Evolutionary conservation across 257 asterid species (phyloP), one percentile per base, ranked within the genome.

Genomic region (Verbascum thapsus): DNA sequence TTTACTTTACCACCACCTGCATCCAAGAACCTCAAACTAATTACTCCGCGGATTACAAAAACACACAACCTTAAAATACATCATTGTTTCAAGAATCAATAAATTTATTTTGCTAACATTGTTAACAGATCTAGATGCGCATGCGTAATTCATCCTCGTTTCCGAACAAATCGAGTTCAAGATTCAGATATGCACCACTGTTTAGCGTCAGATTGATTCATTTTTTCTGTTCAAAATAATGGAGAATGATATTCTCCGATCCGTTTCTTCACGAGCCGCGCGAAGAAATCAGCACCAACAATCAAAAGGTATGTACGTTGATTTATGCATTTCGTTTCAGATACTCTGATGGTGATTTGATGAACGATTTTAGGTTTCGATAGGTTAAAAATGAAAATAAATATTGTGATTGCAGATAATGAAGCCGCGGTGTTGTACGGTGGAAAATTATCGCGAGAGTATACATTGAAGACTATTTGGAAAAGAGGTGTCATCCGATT

Each of bases 401-500:
- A 13, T 18, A n/a, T 53, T 56, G 67, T n/a, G 58, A 40, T 19
- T 70, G 82, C 67, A 77, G 89, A 80, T 70, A 50, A 20, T 57
- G 66, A 40, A 40, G 71, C 41, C 51, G 82, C 77, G 64, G 8
- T 35, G 57, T 50, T 67, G 63, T 50, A 68, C 45, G 75, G 73
- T 61, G 89, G 74, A 32, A 83, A 75, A 70, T 35, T 71, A 4
- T 66, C 88, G 61, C 85, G 66, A 37, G 84, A 80, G 19, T 67
- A 67, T 41, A 13, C 84, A 13, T 69, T 77, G 86, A 72, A 19
- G 72, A 37, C 77, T 43, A 42, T 72, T 19, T 83, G 89, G 89
- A 83, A 77, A 75, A 83, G 41, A 82, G 86, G 86, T 64, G 77
- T 80, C 81, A 68, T 83, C 74, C 80, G 84, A 22, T 66, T 80